Evolutionary conservation across 2,329 filamentous ascomycete genomes (phyloP).

Genomic region (Aschersonia sp.): DNA sequence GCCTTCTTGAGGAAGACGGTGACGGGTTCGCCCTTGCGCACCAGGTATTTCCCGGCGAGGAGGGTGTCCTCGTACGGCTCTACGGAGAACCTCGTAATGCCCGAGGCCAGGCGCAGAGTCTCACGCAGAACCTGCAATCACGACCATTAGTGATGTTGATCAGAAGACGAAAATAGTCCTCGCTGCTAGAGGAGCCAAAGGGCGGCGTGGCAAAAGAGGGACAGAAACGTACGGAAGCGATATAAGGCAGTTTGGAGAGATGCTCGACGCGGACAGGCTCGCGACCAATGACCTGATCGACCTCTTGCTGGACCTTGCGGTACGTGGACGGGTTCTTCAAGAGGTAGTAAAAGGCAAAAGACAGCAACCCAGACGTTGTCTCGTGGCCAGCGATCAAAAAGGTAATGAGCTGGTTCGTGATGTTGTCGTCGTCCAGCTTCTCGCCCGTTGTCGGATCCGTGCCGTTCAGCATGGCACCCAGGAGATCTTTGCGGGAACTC

Average conservation of each 20-base stretch:
- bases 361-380: slow-evolving; percentile 52
- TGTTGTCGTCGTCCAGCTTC: slow-evolving; percentile 45
- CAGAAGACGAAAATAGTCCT: no score
- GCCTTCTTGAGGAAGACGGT: slow-evolving; percentile 33
- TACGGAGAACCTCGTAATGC: slow-evolving; percentile 43
- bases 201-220: neutral
- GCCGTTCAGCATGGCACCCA: slow-evolving; percentile 55
- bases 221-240: slow-evolving; percentile 31
- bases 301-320: slow-evolving; percentile 48
- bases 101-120: slow-evolving; percentile 45
- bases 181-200: no score
- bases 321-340: slow-evolving; percentile 47
- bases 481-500: slow-evolving; percentile 46
- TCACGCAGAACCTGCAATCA: slow-evolving; percentile 39
- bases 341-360: slow-evolving; percentile 51
- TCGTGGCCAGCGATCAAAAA: slow-evolving; percentile 60
- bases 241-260: slow-evolving; percentile 48
- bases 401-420: slow-evolving; percentile 57
- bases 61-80: slow-evolving; percentile 37
- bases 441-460: slow-evolving; percentile 53
- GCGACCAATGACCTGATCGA: slow-evolving; percentile 48
- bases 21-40: slow-evolving; percentile 37
- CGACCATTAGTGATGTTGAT: neutral
- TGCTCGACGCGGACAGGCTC: slow-evolving; percentile 44
- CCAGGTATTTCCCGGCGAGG: slow-evolving; percentile 44